Base-by-base conservation (phyloP, 2,329 filamentous ascomycete genomes). In the Aspergillus pseudoglaucus region DNA sequence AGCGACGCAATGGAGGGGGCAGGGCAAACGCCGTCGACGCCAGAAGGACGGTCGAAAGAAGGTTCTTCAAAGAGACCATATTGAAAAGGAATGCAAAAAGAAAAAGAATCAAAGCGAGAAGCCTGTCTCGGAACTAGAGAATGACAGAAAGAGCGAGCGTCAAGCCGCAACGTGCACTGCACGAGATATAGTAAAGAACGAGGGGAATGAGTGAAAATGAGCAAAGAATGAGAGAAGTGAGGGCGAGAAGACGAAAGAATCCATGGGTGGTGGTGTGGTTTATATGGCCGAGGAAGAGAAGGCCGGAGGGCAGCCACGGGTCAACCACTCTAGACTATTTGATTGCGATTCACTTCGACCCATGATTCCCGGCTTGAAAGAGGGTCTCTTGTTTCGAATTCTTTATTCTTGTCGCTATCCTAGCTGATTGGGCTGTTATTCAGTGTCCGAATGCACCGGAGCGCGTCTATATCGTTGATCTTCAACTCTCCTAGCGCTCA, bases 31-130 rank as follows among this genome's bases (percentile, higher is more conserved):
- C 59, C 5, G 62, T 49, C 48, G 62, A 58, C 47, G 65, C 68
- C 53, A 71, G 46, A n/a, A 68, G 53, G 52, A 56, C 62, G 32
- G 62, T 54, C 27, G 62, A 55, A 42, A 68, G 48, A 44, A 68
- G 48, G 44, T 61, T 52, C 49, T 62, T 66, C 59, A 68, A 64
- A 48, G 64, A 67, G 51, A 66, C 66, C 69, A 71, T 71, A 56
- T 66, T 43, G 48, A 47, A 20, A 40, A 32, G 44, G 42, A 45
- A 48, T 33, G 46, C 30, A 5, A 52, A 50, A 39, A 30, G 47
- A 52, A 51, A 40, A 46, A 49, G 35, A 46, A 42, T 15, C 49
- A 51, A 59, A 50, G 47, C 51, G 51, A 56, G 53, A 55, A 58
- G 44, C 23, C 23, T 25, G 22, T 25, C 22, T 25, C 22, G 14